phyloP scores from a whole-genome alignment of 2,329 filamentous ascomycete genomes.

The Scorias spongiosa region DNA sequence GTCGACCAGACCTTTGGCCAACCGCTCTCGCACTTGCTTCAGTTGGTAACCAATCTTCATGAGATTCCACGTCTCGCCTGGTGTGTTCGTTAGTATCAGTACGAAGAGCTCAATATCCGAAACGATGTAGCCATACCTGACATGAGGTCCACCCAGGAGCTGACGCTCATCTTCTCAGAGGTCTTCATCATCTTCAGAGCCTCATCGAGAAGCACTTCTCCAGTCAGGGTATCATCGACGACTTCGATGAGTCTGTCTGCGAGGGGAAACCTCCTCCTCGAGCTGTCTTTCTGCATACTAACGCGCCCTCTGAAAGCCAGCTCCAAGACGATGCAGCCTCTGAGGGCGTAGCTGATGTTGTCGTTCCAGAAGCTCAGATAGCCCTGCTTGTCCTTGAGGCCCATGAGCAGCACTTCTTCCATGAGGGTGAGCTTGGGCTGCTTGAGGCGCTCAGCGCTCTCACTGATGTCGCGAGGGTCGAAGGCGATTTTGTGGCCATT shows the following conservation, averaged over 20 bases:
- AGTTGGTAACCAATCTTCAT: conserved; percentile 99
- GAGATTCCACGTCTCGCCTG: conserved; percentile 97
- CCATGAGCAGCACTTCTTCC: conserved; percentile 92
- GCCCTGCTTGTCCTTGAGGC: conserved; percentile 97
- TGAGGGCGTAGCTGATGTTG: conserved; percentile 95
- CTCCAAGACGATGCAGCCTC: conserved; percentile 96
- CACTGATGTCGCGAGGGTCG: conserved; percentile 91
- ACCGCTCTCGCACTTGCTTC: conserved; percentile 94
- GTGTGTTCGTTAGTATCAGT: conserved; percentile 7
- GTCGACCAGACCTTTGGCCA: conserved; percentile 94
- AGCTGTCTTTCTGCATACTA: conserved; percentile 95
- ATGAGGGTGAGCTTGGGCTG: conserved; percentile 97
- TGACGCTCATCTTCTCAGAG: conserved; percentile 99
- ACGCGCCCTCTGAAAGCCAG: conserved; percentile 89
- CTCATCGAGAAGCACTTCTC: conserved; percentile 93
- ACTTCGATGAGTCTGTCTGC: conserved; percentile 93
- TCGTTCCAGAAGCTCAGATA: conserved; percentile 99
- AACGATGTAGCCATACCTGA: conserved; percentile 53
- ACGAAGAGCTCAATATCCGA: not conserved
- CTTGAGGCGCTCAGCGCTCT: conserved; percentile 90
- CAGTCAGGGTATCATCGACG: conserved; percentile 87
- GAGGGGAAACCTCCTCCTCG: conserved; percentile 78
- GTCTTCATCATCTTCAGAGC: conserved; percentile 99
- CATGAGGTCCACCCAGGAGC: conserved; percentile 97
- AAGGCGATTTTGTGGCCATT: conserved; percentile 98